Evolutionary conservation across 108 stramenopile genomes (phyloP).

Genomic region (Nitzschia sp.): DNA sequence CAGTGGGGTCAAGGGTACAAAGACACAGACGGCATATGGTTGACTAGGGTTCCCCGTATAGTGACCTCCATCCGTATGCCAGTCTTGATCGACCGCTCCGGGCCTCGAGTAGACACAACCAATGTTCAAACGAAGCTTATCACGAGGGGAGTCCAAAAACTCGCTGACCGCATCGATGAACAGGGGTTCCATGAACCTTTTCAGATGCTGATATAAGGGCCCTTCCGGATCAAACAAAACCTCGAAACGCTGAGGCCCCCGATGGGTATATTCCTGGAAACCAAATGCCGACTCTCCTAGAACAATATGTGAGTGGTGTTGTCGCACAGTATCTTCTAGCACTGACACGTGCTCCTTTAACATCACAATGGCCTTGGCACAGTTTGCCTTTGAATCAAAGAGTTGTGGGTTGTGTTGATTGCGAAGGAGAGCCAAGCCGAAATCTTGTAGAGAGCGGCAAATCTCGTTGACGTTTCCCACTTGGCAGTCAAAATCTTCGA

Average conservation of each 20-base stretch:
- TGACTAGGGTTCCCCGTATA: slow-evolving; percentile 36
- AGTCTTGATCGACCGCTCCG: slow-evolving; percentile 52
- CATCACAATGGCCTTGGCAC: background rate
- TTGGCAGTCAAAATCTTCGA: background rate
- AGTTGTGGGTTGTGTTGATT: background rate
- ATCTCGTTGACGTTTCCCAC: background rate
- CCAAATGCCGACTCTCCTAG: slow-evolving; percentile 47
- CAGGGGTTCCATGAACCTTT: slow-evolving; percentile 24
- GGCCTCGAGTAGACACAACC: slow-evolving; percentile 53
- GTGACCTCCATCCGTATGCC: slow-evolving; percentile 66
- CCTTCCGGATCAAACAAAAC: slow-evolving; percentile 27
- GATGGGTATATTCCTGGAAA: slow-evolving; percentile 56
- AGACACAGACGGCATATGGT: slow-evolving; percentile 56
- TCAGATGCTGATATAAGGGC: background rate
- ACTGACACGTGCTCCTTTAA: background rate
- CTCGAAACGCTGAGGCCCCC: slow-evolving; percentile 51
- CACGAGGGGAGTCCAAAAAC: slow-evolving; percentile 36
- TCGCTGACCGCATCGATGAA: slow-evolving; percentile 42
- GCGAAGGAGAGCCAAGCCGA: slow-evolving; percentile 2
- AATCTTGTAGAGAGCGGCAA: background rate
- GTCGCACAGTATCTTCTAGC: slow-evolving; percentile 1
- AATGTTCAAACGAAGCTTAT: slow-evolving; percentile 44
- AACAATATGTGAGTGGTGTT: slow-evolving; percentile 39
- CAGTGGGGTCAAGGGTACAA: slow-evolving; percentile 56
- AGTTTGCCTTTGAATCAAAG: background rate